A percentile compares a stretch with the other conserved stretches of the same genome.
Evolutionary conservation across 1,284 basidiomycete species (phyloP).

Genomic region (Cryptococcus neoformans): DNA sequence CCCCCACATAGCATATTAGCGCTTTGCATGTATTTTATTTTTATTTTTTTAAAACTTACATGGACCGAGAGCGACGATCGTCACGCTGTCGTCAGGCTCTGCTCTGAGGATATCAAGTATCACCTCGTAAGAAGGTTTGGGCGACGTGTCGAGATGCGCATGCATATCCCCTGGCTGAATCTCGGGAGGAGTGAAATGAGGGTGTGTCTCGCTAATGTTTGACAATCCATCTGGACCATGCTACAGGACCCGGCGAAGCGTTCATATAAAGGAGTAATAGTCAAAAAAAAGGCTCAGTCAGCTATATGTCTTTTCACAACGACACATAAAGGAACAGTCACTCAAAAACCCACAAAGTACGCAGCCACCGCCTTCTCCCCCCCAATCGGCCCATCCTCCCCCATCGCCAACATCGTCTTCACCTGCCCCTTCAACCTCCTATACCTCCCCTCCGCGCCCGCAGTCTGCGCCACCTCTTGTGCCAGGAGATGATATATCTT

Average conservation of each 20-base stretch:
- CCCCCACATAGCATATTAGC: neutral
- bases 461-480: conserved; percentile 61
- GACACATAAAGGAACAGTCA: too few species aligned
- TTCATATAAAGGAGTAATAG: neutral
- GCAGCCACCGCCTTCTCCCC: conserved; percentile 75
- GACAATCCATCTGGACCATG: conserved; percentile 75
- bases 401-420: conserved; percentile 65
- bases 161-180: conserved; percentile 43
- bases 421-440: conserved; percentile 57
- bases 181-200: conserved; percentile 61
- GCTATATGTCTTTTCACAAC: too few species aligned
- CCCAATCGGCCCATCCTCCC: conserved; percentile 67
- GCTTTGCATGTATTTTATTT: neutral
- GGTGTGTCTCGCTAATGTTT: conserved; percentile 66
- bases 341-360: conserved; percentile 60
- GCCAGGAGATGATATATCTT: conserved; percentile 73
- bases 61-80: conserved; percentile 83
- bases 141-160: conserved; percentile 56
- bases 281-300: neutral
- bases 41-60: conserved; percentile 34
- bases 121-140: conserved; percentile 60
- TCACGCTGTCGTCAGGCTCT: conserved; percentile 63
- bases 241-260: conserved; percentile 18
- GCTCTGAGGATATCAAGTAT: conserved; percentile 64
- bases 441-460: conserved; percentile 59